A percentile compares a stretch with the other conserved stretches of the same genome.
Evolutionary conservation across 2,329 filamentous ascomycete genomes (phyloP).

Genomic region (Alternaria burnsii): DNA sequence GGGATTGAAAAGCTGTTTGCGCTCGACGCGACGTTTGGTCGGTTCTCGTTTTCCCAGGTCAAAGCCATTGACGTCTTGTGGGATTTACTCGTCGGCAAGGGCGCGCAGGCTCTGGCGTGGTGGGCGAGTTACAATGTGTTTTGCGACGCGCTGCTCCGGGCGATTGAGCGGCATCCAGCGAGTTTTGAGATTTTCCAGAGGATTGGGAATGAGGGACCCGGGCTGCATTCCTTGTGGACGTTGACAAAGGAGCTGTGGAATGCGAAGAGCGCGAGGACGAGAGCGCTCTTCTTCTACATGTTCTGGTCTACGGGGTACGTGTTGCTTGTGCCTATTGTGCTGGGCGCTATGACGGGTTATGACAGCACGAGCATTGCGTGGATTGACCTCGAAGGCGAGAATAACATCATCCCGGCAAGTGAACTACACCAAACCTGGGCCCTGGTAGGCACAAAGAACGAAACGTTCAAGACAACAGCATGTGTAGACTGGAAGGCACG

Average conservation of each 20-base stretch:
- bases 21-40: constrained; percentile 36
- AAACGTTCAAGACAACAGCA: constrained; percentile 19
- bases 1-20: constrained; percentile 42
- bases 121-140: constrained; percentile 45
- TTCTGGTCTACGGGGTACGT: constrained; percentile 43
- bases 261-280: constrained; percentile 32
- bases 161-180: constrained; percentile 47
- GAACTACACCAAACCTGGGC: constrained; percentile 15
- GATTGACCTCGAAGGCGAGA: constrained; percentile 33
- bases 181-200: constrained; percentile 47
- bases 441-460: constrained; percentile 19
- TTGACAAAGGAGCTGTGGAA: constrained; percentile 37
- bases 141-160: constrained; percentile 43
- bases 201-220: constrained; percentile 40
- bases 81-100: constrained; percentile 47
- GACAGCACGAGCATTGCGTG: constrained; percentile 39
- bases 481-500: constrained; percentile 8
- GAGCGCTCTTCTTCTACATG: constrained; percentile 41
- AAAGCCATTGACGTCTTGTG: constrained; percentile 50
- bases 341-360: constrained; percentile 52
- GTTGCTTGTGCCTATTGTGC: constrained; percentile 41
- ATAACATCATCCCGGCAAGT: constrained; percentile 39
- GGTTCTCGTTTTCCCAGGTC: constrained; percentile 40
- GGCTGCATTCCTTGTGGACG: constrained; percentile 33
- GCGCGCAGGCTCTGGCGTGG: constrained; percentile 43